Base-by-base conservation (phyloP, 345 rosid genomes). In the Acer saccharum region DNA sequence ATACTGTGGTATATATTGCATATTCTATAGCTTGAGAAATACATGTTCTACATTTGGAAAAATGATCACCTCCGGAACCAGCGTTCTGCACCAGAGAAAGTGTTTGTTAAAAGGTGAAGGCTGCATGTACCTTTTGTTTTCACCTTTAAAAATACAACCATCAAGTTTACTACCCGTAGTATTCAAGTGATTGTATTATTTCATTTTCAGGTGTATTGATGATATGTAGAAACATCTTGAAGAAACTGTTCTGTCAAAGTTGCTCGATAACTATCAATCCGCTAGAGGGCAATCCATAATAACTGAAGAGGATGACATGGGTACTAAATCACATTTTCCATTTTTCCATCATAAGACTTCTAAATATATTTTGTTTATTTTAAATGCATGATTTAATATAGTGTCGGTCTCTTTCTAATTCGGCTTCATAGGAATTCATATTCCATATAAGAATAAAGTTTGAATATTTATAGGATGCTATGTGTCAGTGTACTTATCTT, bases 221-320 rank as follows among this genome's bases (percentile, higher is more conserved):
- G 89, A 86, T 74, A 81, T 90, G 41, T 87, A 85, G 71, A 35
- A 89, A 71, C 90, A 88, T 85, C 87, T 92, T 39, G 87, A 89
- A 68, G 94, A 90, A 72, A 89, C 85, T 74, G 94, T 90, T 62
- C 85, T 91, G 16, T 83, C 90, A 6, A 91, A 88, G 80, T 83
- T 95, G 84, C 94, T 96, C 0, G 95, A 90, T 55, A 89, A 89
- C 68, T 95, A 95, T 79, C 97, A 81, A 63, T 91, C 94, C 6
- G 81, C 79, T 62, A 84, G 89, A 18, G 90, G 86, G 81, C 97
- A 95, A 72, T 95, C 96, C 11, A 68, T 89, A n/a, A 90, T 93
- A 70, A 90, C 93, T 46, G 93, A 76, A 77, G 90, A 88, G 32
- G 94, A 93, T 80, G 99, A 91, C 79, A 93, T 93, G 98, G 94